A percentile compares a stretch with the other conserved stretches of the same genome.
Conservation (phyloP, 495 filamentous ascomycete genomes). For the Cercophora scortea region DNA sequence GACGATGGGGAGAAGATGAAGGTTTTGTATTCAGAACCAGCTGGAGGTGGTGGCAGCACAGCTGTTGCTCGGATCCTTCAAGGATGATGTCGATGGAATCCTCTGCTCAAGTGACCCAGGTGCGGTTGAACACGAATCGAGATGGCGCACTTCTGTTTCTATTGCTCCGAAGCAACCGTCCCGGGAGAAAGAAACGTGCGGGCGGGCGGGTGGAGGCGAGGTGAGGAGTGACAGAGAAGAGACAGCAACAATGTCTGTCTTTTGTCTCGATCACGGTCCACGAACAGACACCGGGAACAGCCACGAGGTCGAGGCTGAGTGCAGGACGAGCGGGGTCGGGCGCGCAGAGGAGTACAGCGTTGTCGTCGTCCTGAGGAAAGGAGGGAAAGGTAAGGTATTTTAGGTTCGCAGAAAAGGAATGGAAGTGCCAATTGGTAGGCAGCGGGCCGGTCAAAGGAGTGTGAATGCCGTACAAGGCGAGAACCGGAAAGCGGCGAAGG, state of each 20-base stretch:
- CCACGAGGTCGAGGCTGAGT: conserved; percentile 7
- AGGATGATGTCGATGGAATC: conserved; percentile 21
- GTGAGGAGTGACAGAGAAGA: conserved; percentile 27
- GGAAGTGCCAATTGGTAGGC: background rate
- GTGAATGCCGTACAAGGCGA: background rate
- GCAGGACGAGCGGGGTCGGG: conserved; percentile 1
- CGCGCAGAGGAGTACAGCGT: background rate
- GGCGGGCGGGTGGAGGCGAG: conserved; percentile 16
- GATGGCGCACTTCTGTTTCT: conserved; percentile 8
- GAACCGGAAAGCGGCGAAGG: conserved; percentile 3
- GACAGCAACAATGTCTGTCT: conserved; percentile 2
- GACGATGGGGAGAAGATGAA: background rate
- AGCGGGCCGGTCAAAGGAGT: background rate
- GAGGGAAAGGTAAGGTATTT: too few relatives aligned
- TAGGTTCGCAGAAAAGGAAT: background rate
- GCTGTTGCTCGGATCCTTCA: conserved; percentile 29
- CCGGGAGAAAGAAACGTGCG: conserved; percentile 12
- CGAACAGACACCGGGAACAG: conserved; percentile 6
- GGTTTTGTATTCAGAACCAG: conserved; percentile 28
- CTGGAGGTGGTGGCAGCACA: conserved; percentile 23
- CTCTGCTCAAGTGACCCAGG: conserved; percentile 9
- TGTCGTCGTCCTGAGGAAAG: background rate
- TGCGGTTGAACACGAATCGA: conserved; percentile 30
- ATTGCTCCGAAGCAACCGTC: conserved; percentile 10
- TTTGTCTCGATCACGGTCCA: conserved; percentile 11